phyloP scores from a whole-genome alignment of 2,329 filamentous ascomycete genomes.

The Aaosphaeria arxii region DNA sequence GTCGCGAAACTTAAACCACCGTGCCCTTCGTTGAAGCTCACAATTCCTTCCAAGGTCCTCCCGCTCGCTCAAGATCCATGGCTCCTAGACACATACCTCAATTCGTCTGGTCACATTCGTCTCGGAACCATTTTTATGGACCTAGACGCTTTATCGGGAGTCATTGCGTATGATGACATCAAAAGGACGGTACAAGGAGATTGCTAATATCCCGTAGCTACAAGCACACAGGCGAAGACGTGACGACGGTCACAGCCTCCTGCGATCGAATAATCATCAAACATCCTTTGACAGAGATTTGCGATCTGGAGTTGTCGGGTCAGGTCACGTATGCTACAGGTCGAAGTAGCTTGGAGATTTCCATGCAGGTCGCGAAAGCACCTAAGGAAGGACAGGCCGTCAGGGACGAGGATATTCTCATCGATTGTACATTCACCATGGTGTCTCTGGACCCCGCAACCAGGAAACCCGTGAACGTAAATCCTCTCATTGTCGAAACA shows the following conservation, averaged over 20 bases:
- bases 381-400: constrained; percentile 55
- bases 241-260: constrained; percentile 63
- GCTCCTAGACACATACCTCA: constrained; percentile 75
- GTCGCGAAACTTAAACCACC: constrained; percentile 49
- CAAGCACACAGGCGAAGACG: constrained; percentile 65
- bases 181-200: no score
- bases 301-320: constrained; percentile 71
- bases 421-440: constrained; percentile 77
- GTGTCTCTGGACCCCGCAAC: constrained; percentile 68
- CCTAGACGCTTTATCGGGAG: constrained; percentile 71
- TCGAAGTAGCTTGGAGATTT: constrained; percentile 70
- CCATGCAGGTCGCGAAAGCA: constrained; percentile 69
- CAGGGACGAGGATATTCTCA: constrained; percentile 60
- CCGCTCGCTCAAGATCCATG: constrained; percentile 72
- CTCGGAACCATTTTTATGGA: constrained; percentile 77
- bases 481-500: constrained; percentile 60
- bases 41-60: constrained; percentile 49
- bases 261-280: constrained; percentile 66
- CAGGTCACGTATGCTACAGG: constrained; percentile 70
- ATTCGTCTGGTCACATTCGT: constrained; percentile 69
- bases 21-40: constrained; percentile 2
- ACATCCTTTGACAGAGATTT: constrained; percentile 71
- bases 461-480: constrained; percentile 63
- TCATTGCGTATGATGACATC: constrained; percentile 54
- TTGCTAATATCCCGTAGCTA: constrained; percentile 41